A percentile compares a stretch with the other conserved stretches of the same genome.
phyloP scores from a whole-genome alignment of 176 grass and related monocot species.

The Thinopyrum elongatum region DNA sequence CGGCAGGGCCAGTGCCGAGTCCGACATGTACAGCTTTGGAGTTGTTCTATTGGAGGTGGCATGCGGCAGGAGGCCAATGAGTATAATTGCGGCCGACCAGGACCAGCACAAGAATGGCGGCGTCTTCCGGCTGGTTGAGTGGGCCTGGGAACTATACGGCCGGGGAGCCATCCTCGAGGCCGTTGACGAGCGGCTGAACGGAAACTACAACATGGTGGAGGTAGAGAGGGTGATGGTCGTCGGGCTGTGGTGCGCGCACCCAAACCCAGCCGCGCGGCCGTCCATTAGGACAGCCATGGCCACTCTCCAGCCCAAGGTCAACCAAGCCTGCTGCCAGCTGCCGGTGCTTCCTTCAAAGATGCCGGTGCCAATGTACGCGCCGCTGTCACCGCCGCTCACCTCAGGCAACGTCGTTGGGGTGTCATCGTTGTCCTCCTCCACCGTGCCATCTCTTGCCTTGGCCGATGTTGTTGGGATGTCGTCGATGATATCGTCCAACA shows the following conservation, averaged over 20 bases:
- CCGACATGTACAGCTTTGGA: conserved; percentile 54
- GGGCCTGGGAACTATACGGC: conserved; percentile 48
- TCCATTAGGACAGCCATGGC: conserved; percentile 8
- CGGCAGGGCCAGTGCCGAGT: background rate
- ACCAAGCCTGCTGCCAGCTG: background rate
- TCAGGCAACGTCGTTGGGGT: no score
- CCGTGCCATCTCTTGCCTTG: no score
- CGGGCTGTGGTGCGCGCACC: no score
- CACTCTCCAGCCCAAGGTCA: conserved; percentile 23
- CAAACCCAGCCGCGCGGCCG: no score
- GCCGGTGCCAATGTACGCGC: background rate
- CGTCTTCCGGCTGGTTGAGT: conserved; percentile 16
- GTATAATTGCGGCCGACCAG: no score
- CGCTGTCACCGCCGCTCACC: background rate
- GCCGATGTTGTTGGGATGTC: no score
- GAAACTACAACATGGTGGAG: background rate
- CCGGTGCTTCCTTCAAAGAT: conserved; percentile 34
- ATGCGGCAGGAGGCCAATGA: no score
- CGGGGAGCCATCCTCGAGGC: conserved; percentile 19
- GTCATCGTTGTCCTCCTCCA: no score
- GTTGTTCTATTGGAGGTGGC: conserved; percentile 28
- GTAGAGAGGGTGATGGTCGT: background rate
- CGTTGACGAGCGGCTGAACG: conserved; percentile 28
- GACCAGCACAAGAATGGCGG: background rate
- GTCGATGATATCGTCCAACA: no score